A percentile compares a stretch with the other conserved stretches of the same genome.
These are phyloP conservation scores for Theobroma grandiflorum DNA, from an alignment of 441 rosid species.

Conservation along the genomic window DNA sequence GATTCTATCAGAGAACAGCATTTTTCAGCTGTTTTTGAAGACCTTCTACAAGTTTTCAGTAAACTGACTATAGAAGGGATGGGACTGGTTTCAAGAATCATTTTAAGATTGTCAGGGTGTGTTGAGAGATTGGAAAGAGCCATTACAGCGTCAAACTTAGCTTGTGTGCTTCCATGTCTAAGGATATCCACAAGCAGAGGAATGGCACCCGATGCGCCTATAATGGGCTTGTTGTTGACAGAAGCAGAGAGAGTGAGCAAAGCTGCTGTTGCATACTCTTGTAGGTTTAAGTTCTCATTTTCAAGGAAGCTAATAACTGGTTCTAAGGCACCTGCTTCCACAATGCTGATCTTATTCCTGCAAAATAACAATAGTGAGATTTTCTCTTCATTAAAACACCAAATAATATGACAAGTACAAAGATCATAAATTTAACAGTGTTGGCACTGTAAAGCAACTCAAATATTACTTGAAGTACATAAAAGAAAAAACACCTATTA, in stretches of 20 bases:
- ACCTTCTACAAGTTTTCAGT: slow-evolving; percentile 70
- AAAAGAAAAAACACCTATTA: not conserved
- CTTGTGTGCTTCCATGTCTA: slow-evolving; percentile 77
- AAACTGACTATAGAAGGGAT: slow-evolving; percentile 62
- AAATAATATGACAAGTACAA: not conserved
- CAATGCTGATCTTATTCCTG: slow-evolving; percentile 87
- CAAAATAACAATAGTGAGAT: slow-evolving; percentile 29
- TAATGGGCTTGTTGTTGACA: slow-evolving; percentile 72
- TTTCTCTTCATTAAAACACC: not conserved
- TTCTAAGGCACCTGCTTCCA: slow-evolving; percentile 88
- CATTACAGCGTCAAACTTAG: slow-evolving; percentile 70
- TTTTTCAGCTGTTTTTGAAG: slow-evolving; percentile 86
- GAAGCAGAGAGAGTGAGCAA: slow-evolving; percentile 93
- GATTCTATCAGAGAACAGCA: slow-evolving; percentile 85
- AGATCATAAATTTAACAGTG: not conserved
- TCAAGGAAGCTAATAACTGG: slow-evolving; percentile 75
- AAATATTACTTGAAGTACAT: not conserved
- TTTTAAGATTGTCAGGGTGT: slow-evolving; percentile 49
- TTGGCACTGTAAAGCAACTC: not conserved
- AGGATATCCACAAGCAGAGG: slow-evolving; percentile 77
- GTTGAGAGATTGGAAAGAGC: slow-evolving; percentile 94
- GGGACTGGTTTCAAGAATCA: slow-evolving; percentile 63
- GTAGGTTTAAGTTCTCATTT: slow-evolving; percentile 60
- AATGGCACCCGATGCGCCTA: slow-evolving; percentile 80
- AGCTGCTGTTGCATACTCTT: slow-evolving; percentile 84